Conservation (phyloP, 2,329 filamentous ascomycete genomes). For the Apiospora marii region DNA sequence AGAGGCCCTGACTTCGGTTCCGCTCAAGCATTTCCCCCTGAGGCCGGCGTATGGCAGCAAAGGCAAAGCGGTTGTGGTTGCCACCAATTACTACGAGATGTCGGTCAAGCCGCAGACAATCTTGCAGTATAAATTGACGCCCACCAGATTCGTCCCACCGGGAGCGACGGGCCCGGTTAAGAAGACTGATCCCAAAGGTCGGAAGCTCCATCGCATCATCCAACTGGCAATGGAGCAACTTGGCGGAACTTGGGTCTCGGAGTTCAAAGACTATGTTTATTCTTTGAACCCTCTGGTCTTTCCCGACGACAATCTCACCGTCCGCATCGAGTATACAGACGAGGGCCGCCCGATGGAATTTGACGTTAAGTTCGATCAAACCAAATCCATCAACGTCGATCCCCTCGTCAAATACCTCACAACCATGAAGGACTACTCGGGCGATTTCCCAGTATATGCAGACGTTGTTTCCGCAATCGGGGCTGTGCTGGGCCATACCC, state of each 20-base stretch:
- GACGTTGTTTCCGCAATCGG: slow-evolving; percentile 60
- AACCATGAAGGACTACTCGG: slow-evolving; percentile 48
- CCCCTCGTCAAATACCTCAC: slow-evolving; percentile 54
- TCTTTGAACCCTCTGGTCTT: slow-evolving; percentile 48
- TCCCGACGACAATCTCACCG: slow-evolving; percentile 33
- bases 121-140: slow-evolving; percentile 56
- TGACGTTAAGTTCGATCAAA: slow-evolving; percentile 51
- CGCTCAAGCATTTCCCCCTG: slow-evolving; percentile 46
- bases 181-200: slow-evolving; percentile 45
- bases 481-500: slow-evolving; percentile 56
- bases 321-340: slow-evolving; percentile 47
- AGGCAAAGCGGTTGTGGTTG: slow-evolving; percentile 54
- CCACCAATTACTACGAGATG: slow-evolving; percentile 63
- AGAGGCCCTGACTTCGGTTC: background rate
- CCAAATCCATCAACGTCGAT: slow-evolving; percentile 47
- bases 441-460: slow-evolving; percentile 56
- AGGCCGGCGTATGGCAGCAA: slow-evolving; percentile 58
- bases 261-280: slow-evolving; percentile 60
- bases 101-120: slow-evolving; percentile 46
- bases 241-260: slow-evolving; percentile 50
- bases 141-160: slow-evolving; percentile 33
- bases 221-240: slow-evolving; percentile 47
- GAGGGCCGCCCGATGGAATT: slow-evolving; percentile 46
- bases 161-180: slow-evolving; percentile 23
- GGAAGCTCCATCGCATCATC: slow-evolving; percentile 54